These are phyloP conservation scores for Carallia pectinifolia DNA, from an alignment of 345 rosid species.

Conservation along the genomic window DNA sequence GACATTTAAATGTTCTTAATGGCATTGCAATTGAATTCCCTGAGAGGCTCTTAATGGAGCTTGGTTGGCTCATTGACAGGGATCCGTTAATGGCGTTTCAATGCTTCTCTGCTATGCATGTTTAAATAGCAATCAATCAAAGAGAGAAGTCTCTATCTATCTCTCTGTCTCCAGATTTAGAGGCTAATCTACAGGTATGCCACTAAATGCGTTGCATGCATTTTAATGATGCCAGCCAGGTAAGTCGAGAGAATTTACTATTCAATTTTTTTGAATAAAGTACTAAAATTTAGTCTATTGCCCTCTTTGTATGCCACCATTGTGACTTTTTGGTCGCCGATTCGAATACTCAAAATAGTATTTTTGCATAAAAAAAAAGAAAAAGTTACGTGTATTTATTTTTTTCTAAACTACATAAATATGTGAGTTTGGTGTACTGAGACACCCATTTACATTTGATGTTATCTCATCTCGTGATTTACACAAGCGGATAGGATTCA, in stretches of 20 bases:
- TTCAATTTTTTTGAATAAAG: slow-evolving; percentile 6
- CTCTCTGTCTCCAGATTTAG: slow-evolving; percentile 16
- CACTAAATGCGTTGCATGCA: slow-evolving; percentile 31
- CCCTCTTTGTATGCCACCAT: no score
- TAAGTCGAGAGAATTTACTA: slow-evolving; percentile 29
- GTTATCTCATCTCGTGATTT: no score
- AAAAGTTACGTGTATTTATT: no score
- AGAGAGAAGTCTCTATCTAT: neutral
- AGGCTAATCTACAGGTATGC: slow-evolving; percentile 24
- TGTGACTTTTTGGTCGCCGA: no score
- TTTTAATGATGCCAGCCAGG: slow-evolving; percentile 21
- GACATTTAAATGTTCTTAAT: slow-evolving; percentile 17
- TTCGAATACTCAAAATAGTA: no score
- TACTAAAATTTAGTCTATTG: no score
- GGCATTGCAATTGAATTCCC: slow-evolving; percentile 14
- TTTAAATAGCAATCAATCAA: slow-evolving; percentile 4
- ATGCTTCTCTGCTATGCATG: slow-evolving; percentile 13
- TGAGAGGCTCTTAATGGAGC: slow-evolving; percentile 21
- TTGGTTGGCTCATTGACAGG: slow-evolving; percentile 27
- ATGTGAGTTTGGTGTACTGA: no score
- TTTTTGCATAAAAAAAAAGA: no score
- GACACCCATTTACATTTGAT: no score
- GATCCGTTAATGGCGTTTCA: slow-evolving; percentile 32
- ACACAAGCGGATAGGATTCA: no score
- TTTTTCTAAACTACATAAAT: no score